Conservation (phyloP, 495 filamentous ascomycete genomes). For the Xylaria acuta region DNA sequence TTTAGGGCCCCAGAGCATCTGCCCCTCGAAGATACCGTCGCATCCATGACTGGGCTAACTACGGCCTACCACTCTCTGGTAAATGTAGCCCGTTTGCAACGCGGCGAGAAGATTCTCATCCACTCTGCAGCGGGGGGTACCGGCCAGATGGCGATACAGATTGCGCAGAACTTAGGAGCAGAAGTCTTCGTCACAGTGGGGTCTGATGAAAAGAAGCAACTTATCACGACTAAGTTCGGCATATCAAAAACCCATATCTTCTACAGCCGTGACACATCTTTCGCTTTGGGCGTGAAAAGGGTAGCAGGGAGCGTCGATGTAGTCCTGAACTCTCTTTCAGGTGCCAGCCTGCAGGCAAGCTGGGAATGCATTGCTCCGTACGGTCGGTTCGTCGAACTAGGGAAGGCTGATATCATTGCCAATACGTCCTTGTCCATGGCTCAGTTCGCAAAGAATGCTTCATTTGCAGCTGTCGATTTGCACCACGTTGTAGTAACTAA, state of each 20-base stretch:
- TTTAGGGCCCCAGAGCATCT: not conserved
- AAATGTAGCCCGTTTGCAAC: constrained; percentile 30
- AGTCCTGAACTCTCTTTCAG: constrained; percentile 55
- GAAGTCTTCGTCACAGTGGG: constrained; percentile 56
- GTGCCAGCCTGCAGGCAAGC: constrained; percentile 49
- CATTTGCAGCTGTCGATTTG: not conserved
- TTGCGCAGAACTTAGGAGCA: constrained; percentile 50
- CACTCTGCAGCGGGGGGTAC: constrained; percentile 52
- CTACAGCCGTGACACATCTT: constrained; percentile 33
- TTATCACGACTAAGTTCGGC: constrained; percentile 43
- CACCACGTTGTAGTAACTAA: not conserved
- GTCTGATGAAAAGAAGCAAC: constrained; percentile 46
- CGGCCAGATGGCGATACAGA: constrained; percentile 54
- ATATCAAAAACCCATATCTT: constrained; percentile 54
- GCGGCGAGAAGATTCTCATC: constrained; percentile 54
- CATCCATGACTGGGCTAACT: not conserved
- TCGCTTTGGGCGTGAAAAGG: constrained; percentile 44
- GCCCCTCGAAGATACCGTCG: not conserved
- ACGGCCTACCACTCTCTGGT: constrained; percentile 46
- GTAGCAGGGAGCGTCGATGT: constrained; percentile 48
- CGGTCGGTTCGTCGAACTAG: constrained; percentile 55
- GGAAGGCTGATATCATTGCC: constrained; percentile 37
- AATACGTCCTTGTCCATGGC: constrained; percentile 36
- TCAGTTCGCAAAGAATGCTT: constrained; percentile 34
- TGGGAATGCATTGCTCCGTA: constrained; percentile 54